Evolutionary conservation across 208 protist genomes (phyloP), one percentile per base, ranked within the genome.

Genomic region (Angomonas ambiguus): DNA sequence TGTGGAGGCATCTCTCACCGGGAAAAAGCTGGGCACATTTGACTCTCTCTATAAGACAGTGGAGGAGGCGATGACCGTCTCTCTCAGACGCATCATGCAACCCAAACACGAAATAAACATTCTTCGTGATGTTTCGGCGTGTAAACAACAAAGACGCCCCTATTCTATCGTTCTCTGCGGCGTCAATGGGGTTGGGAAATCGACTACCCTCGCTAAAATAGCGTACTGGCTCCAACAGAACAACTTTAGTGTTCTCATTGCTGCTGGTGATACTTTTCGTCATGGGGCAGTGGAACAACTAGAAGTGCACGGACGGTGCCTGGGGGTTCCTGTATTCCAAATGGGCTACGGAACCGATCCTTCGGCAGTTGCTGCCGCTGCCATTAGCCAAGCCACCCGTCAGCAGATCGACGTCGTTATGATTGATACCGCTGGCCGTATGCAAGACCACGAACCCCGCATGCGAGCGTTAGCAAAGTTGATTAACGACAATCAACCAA

Each of bases 151-250:
- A 22, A 73, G 85, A 13, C 69, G 91, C 33, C 98, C 98, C 2
- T 99, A 98, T 82, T 83, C 91, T 0, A 99, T 99, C 51, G 90
- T 97, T 20, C 95, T 99, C 20, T 95, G 95, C 64, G 99, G 99
- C 45, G 98, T 99, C n/a, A 99, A 99, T 77, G 99, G 99, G 41
- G 98, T 99, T 1, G 99, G 99, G 33, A 99, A 99, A 85, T 98
- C 94, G 0, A 99, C 98, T 1, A 97, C 96, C n/a, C 85, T 99
- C 3, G 87, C 98, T 18, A 99, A 99, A 83, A 92, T 99, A 48
- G 82, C 91, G 16, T 99, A 94, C 76, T 99, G 95, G 94, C 83
- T 99, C 34, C 79, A 91, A 41, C 88, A 97, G 49, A 98, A 98
- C 67, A 80, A 81, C 27, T 70, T 95, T 30, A 88, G 67, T 27